Conservation (phyloP, 139 green algal species). For the Chlamydomonas sp. region DNA sequence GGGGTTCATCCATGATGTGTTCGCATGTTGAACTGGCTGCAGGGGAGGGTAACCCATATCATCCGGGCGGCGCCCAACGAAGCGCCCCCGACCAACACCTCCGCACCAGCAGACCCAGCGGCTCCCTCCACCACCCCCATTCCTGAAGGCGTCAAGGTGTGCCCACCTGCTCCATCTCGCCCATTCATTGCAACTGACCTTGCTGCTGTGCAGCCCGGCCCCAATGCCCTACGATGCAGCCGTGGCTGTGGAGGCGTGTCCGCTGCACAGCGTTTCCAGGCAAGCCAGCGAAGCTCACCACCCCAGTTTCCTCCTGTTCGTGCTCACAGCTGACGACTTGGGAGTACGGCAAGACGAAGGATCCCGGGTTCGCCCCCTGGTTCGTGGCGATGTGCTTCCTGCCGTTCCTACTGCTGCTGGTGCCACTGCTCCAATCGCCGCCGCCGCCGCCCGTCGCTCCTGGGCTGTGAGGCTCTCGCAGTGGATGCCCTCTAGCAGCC, state of each 20-base stretch:
- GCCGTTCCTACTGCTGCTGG: constrained; percentile 33
- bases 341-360: constrained; percentile 19
- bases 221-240: not conserved
- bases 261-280: not conserved
- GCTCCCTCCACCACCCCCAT: too few species aligned
- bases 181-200: not conserved
- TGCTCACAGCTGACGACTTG: not conserved
- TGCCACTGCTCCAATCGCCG: constrained; percentile 22
- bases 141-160: too few species aligned
- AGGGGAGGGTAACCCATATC: too few species aligned
- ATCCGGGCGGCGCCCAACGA: too few species aligned
- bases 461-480: too few species aligned
- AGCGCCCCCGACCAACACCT: too few species aligned
- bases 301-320: too few species aligned
- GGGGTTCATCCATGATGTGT: too few species aligned
- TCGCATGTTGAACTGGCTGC: too few species aligned
- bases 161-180: too few species aligned
- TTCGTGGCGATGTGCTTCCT: constrained; percentile 30
- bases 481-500: too few species aligned
- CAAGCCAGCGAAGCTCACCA: not conserved
- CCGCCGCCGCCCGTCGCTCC: constrained; percentile 5
- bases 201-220: not conserved
- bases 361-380: constrained; percentile 33
- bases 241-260: not conserved
- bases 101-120: too few species aligned